Conservation (phyloP, 2,329 filamentous ascomycete genomes). For the Ascochyta viciae-villosae region DNA sequence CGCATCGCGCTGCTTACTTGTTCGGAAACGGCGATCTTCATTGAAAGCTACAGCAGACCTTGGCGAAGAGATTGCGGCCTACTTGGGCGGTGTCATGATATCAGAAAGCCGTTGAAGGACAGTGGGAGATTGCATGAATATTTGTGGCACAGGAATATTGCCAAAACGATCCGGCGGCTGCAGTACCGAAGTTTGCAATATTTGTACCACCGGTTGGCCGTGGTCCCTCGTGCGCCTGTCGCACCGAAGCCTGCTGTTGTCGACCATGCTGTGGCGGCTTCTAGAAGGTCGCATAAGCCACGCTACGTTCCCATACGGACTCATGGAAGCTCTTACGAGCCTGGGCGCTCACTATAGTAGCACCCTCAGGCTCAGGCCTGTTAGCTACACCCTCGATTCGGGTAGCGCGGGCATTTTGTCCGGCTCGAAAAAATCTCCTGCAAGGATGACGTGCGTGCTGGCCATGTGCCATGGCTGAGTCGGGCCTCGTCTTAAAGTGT, state of each 20-base stretch:
- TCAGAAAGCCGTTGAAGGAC: conserved; percentile 38
- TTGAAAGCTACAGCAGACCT: conserved; percentile 24
- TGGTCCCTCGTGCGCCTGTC: conserved; percentile 20
- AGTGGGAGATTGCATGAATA: conserved; percentile 17
- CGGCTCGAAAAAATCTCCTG: conserved; percentile 37
- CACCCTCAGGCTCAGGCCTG: conserved; percentile 13
- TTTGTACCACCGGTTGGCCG: conserved; percentile 11
- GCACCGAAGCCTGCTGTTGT: conserved; percentile 20
- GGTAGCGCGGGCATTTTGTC: conserved; percentile 28
- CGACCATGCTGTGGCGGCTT: conserved; percentile 34
- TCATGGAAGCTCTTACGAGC: conserved; percentile 23
- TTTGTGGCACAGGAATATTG: conserved; percentile 20
- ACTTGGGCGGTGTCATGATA: conserved; percentile 19
- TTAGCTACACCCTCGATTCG: conserved; percentile 19
- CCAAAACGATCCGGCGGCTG: conserved; percentile 1
- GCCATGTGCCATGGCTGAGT: conserved; percentile 23
- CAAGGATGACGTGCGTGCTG: conserved; percentile 37
- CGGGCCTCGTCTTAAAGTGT: not conserved
- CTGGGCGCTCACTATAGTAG: too few relatives aligned
- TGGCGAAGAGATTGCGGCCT: conserved; percentile 28
- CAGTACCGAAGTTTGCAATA: conserved; percentile 8
- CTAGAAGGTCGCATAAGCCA: conserved; percentile 37
- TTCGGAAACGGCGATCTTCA: conserved; percentile 27
- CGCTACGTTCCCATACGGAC: conserved; percentile 10
- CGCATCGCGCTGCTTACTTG: conserved; percentile 25